A percentile compares a stretch with the other conserved stretches of the same genome.
Evolutionary conservation across 202 grass and related monocot species (phyloP).

Genomic region (Eragrostis tef): DNA sequence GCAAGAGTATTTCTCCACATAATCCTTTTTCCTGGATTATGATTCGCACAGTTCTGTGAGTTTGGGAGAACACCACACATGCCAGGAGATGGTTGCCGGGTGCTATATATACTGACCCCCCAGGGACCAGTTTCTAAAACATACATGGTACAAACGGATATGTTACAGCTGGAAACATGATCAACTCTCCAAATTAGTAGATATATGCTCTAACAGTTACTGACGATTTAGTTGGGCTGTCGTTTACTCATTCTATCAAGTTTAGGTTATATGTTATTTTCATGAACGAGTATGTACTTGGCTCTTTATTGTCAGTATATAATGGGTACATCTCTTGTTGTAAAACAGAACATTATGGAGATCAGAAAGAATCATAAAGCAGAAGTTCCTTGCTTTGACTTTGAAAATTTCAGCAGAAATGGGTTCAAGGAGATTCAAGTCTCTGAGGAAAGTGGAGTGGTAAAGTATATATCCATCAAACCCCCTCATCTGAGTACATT

Average conservation of each 20-base stretch:
- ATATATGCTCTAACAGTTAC: not conserved
- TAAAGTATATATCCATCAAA: conserved; percentile 55
- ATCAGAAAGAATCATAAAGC: conserved; percentile 83
- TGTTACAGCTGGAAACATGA: too few relatives aligned
- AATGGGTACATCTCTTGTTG: conserved; percentile 40
- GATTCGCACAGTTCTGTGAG: not conserved
- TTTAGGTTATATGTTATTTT: conserved; percentile 23
- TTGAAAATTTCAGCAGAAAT: conserved; percentile 88
- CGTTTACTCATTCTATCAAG: not conserved
- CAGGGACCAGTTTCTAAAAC: too few relatives aligned
- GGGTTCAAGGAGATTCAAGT: conserved; percentile 95
- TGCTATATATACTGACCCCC: too few relatives aligned
- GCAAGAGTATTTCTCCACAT: not conserved
- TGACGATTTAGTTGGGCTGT: not conserved
- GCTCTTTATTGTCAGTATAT: conserved; percentile 11
- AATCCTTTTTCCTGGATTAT: not conserved
- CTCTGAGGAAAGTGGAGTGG: conserved; percentile 97
- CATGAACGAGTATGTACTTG: conserved; percentile 13
- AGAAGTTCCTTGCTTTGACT: conserved; percentile 93
- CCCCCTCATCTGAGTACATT: conserved; percentile 31
- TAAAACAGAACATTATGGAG: conserved; percentile 82
- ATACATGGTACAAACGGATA: too few relatives aligned
- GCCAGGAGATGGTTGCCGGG: too few relatives aligned
- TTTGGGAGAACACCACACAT: too few relatives aligned
- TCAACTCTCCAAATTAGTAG: too few relatives aligned